phyloP scores from a whole-genome alignment of 2,329 filamentous ascomycete genomes.

The Microcyclospora tardicrescens region DNA sequence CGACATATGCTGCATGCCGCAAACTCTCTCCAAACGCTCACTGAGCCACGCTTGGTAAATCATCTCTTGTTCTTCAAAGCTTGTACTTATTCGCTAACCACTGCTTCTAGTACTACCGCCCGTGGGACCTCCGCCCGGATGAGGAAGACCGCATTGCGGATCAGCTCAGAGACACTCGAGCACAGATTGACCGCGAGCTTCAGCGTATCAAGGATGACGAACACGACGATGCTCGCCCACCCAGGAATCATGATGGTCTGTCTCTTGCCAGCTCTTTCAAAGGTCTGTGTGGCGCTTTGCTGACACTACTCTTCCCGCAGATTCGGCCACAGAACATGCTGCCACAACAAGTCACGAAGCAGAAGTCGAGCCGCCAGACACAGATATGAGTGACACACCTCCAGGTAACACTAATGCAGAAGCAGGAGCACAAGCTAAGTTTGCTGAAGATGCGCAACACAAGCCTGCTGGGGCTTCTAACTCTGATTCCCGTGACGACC shows the following conservation, averaged over 20 bases:
- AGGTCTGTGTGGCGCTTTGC: neutral
- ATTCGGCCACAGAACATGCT: neutral
- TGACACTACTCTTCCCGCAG: neutral
- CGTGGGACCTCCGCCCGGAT: conserved; percentile 58
- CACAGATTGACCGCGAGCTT: conserved; percentile 50
- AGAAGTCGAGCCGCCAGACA: neutral
- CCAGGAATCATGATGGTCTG: no score
- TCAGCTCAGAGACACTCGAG: conserved; percentile 55
- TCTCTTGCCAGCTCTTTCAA: neutral
- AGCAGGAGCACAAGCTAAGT: conserved; percentile 7
- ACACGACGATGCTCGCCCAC: no score
- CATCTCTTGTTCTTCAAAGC: neutral
- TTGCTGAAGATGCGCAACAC: conserved; percentile 6
- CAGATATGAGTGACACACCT: neutral
- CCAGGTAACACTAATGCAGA: conserved; percentile 7
- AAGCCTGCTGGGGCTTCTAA: conserved; percentile 14
- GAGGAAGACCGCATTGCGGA: conserved; percentile 59
- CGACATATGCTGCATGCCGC: conserved; percentile 58
- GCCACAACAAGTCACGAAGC: neutral
- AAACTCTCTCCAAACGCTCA: conserved; percentile 57
- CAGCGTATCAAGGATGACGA: conserved; percentile 42
- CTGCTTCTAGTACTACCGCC: conserved; percentile 60
- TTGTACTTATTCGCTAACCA: conserved; percentile 15
- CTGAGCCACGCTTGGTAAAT: conserved; percentile 58
- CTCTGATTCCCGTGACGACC: neutral